Base-by-base conservation (phyloP, 2,329 filamentous ascomycete genomes). In the Corynespora cassiicola region DNA sequence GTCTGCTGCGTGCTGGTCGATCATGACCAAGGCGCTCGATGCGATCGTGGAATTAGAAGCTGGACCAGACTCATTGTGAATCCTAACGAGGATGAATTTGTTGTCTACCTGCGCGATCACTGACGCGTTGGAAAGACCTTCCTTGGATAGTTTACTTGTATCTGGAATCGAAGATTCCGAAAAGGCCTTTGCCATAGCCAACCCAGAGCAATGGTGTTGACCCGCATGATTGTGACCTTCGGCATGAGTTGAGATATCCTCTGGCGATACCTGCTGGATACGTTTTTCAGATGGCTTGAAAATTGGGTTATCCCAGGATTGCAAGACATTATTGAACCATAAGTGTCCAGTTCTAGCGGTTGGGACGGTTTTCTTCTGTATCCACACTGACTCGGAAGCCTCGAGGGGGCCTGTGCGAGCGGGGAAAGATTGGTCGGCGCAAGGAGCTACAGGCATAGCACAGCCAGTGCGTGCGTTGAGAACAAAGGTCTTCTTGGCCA, bases 1-100 rank as follows among this genome's bases (percentile, higher is more conserved):
- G 62, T 96, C 92, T 3, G 91, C 94, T 1, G 94, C 94, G 62
- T 99, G 94, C 59, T 99, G 94, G 58, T 99, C 94, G 5, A 96
- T 78, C 24, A 96, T 74, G 1, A 95, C 77, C 4, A 97, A 71
- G 1, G 83, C 52, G 2, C 61, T 47, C 10, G 17, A 7, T 5
- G 9, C 18, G 9, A 6, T 6, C 6, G 14, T n/a, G 11, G 24
- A 42, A 17, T 28, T 35, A 6, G 27, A 22, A 27, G 45, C n/a
- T 28, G 8, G 12, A 22, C n/a, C 3, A 10, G 2, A 5, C 5
- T 33, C 42, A 6, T 49, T 42, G 11, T 18, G 62, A 32, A 88
- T 70, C 46, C 81, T 86, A 15, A 84, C 75, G 1, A 99, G 70
- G 11, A 99, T 86, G 61, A 95, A 99, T 64, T 99, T 99, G 10